Percentiles rank a stretch among this genome's conserved stretches.
These are phyloP conservation scores for Cynara cardunculus DNA, from an alignment of 129 eudicot species.

Conservation along the genomic window DNA sequence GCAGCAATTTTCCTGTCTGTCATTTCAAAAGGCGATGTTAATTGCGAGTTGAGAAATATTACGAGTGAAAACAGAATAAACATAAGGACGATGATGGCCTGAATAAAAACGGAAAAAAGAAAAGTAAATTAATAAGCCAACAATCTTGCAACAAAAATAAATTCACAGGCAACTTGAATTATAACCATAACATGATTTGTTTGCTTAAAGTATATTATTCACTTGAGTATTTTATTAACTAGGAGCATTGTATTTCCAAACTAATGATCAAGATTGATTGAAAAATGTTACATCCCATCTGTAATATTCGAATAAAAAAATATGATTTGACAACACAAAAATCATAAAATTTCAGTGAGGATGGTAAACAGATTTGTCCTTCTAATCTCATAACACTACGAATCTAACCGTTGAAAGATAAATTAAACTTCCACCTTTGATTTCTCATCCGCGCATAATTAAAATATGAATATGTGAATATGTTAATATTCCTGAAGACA, in stretches of 20 bases:
- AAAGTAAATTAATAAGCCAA: neutral
- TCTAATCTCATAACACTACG: neutral
- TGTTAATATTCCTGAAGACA: neutral
- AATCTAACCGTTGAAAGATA: neutral
- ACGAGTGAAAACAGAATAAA: neutral
- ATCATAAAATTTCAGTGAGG: neutral
- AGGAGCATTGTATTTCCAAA: neutral
- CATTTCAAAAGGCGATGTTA: neutral
- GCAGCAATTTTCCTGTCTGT: slow-evolving; percentile 74
- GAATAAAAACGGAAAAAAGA: neutral
- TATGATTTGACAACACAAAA: neutral
- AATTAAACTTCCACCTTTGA: neutral
- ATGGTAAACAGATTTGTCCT: neutral
- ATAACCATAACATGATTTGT: neutral
- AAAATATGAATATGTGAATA: neutral
- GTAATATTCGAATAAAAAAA: neutral
- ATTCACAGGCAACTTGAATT: neutral
- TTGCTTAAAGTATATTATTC: neutral
- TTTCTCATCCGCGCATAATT: neutral
- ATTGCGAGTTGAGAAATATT: neutral
- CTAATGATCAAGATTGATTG: neutral
- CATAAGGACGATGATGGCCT: neutral
- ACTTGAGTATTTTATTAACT: neutral
- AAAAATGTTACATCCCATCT: neutral
- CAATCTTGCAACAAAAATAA: neutral